A percentile compares a stretch with the other conserved stretches of the same genome.
Conservation (phyloP, 345 rosid genomes). For the Citrus trifoliata region DNA sequence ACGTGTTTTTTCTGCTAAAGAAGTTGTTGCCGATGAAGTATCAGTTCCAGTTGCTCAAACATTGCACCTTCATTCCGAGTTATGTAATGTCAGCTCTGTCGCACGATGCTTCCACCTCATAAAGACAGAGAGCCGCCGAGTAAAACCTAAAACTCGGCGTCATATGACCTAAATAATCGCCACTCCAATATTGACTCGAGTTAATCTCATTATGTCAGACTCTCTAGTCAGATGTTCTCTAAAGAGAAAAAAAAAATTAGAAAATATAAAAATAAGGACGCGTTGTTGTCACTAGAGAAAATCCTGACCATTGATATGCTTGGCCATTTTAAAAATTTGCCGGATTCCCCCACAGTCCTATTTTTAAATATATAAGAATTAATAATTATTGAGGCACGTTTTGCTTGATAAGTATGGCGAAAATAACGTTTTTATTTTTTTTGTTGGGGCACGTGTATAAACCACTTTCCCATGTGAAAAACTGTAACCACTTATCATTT, state of each 20-base stretch:
- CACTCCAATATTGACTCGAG: background rate
- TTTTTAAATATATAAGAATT: background rate
- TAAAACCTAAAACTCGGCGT: background rate
- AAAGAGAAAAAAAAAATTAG: too few species aligned
- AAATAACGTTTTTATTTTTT: conserved; percentile 4
- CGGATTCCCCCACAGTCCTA: background rate
- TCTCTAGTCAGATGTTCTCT: background rate
- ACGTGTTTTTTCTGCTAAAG: background rate
- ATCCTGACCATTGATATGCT: conserved; percentile 1
- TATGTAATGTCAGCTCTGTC: background rate
- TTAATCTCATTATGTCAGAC: background rate
- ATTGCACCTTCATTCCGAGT: background rate
- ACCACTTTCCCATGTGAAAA: conserved; percentile 24
- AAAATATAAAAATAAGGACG: background rate
- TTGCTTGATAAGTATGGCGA: conserved; percentile 8
- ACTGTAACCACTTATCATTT: background rate
- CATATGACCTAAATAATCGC: conserved; percentile 14
- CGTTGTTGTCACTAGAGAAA: conserved; percentile 10
- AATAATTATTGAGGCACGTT: conserved; percentile 23
- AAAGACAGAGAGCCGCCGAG: conserved; percentile 8
- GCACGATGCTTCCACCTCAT: background rate
- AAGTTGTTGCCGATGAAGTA: background rate
- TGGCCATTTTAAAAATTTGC: background rate
- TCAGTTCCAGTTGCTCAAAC: background rate
- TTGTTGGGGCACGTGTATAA: conserved; percentile 15